Conservation (phyloP, 352 stramenopile species). For the Phytophthora podocarpi region DNA sequence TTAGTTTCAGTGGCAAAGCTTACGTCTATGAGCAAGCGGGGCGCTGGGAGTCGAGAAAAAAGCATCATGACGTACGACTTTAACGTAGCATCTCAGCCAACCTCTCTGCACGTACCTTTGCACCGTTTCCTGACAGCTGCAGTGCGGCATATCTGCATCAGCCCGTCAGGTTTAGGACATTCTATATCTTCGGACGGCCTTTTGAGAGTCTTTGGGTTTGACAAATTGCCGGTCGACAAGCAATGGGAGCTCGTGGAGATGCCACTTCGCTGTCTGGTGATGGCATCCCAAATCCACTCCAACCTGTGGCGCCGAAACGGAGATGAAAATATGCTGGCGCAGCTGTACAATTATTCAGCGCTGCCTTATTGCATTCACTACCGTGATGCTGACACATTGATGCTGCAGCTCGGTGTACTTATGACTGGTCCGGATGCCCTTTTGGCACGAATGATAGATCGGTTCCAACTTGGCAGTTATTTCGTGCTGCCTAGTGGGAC, state of each 20-base stretch:
- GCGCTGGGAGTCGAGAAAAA: conserved; percentile 20
- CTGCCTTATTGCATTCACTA: conserved; percentile 89
- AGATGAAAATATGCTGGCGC: conserved; percentile 90
- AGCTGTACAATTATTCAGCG: conserved; percentile 91
- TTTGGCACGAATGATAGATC: conserved; percentile 75
- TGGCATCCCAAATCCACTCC: conserved; percentile 88
- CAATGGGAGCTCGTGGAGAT: conserved; percentile 76
- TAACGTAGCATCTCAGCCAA: conserved; percentile 61
- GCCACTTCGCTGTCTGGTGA: conserved; percentile 81
- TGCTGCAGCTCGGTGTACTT: conserved; percentile 76
- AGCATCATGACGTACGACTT: conserved; percentile 60
- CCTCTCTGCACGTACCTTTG: conserved; percentile 82
- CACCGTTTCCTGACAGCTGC: conserved; percentile 82
- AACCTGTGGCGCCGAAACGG: conserved; percentile 88
- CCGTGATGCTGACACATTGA: conserved; percentile 78
- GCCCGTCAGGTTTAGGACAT: conserved; percentile 55
- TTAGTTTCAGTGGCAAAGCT: conserved; percentile 45
- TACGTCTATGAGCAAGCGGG: conserved; percentile 15
- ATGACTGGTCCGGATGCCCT: conserved; percentile 70
- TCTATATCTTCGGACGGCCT: conserved; percentile 53
- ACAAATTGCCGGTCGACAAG: conserved; percentile 47
- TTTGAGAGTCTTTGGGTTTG: conserved; percentile 62
- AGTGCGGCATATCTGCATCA: conserved; percentile 70
- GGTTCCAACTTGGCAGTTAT: conserved; percentile 76
- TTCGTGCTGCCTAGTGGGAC: conserved; percentile 43